Conservation (phyloP, 2,329 filamentous ascomycete species). For the Trichoderma semiorbis region DNA sequence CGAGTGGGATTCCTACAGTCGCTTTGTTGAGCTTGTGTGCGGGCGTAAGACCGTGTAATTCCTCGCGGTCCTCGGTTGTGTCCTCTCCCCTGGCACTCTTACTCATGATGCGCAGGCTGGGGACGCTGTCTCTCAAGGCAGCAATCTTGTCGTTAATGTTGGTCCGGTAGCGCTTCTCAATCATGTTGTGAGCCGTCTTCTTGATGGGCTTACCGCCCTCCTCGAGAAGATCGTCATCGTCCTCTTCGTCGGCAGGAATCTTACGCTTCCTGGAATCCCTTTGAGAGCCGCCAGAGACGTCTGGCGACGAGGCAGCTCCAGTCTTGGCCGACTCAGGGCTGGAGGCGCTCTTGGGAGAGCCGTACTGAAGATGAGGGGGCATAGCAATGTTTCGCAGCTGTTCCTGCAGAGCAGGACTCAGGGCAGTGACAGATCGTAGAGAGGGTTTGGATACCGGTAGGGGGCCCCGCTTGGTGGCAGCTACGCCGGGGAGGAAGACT, state of each 20-base stretch:
- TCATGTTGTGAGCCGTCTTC: constrained; percentile 97
- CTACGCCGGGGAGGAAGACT: constrained; percentile 29
- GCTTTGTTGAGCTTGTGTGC: constrained; percentile 97
- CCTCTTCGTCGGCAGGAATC: constrained; percentile 51
- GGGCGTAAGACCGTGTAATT: constrained; percentile 70
- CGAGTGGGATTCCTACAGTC: constrained; percentile 53
- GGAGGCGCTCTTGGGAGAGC: constrained; percentile 54
- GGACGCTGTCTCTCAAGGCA: constrained; percentile 85
- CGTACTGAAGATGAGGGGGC: constrained; percentile 59
- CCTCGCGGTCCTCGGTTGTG: constrained; percentile 70
- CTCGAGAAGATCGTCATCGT: constrained; percentile 54
- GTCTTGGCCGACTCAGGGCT: constrained; percentile 55
- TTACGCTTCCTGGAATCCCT: constrained; percentile 64
- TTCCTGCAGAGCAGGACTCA: constrained; percentile 59
- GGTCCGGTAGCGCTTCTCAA: constrained; percentile 93
- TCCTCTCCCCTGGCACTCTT: constrained; percentile 68
- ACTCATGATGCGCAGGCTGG: constrained; percentile 79
- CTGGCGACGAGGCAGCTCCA: constrained; percentile 58
- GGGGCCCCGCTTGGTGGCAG: constrained; percentile 22
- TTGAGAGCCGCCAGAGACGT: constrained; percentile 43
- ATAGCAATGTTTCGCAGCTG: constrained; percentile 62
- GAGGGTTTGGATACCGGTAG: constrained; percentile 33
- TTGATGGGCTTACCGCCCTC: constrained; percentile 60
- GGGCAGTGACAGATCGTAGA: constrained; percentile 27
- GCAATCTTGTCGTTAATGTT: constrained; percentile 98